Evolutionary conservation across 2,329 filamentous ascomycete species (phyloP), one percentile per base, ranked within the genome.

Genomic region (Penicillium sp.): DNA sequence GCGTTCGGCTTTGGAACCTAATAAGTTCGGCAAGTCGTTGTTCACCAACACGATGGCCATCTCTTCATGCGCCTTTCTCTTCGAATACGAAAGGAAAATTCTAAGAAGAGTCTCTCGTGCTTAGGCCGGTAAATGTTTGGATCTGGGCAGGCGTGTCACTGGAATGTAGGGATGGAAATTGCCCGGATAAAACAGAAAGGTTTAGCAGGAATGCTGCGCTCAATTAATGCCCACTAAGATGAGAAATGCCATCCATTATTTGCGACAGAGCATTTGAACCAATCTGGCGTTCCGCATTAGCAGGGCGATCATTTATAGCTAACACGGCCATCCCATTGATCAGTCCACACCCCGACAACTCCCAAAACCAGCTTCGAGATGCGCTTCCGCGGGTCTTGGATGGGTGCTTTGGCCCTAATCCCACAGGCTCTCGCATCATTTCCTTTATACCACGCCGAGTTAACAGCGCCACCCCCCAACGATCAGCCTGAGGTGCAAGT

Each of bases 401-500:
- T 56, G 12, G 39, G 44, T 12, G n/a, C 42, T 24, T n/a, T 59
- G 23, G 49, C 48, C 3, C 9, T 44, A n/a, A 7, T 56, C 4
- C 55, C 57, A 28, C 31, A 44, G 10, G 49, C 38, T 8, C 31
- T 54, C 1, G 57, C 54, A 15, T 53, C 33, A 1, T 52, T 40
- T 49, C 49, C 54, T 12, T 12, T 31, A 2, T 46, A 35, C 9
- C 24, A 40, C 15, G 12, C 38, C 2, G 31, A 44, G 8, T 12
- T 38, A 4, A 44, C 18, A 29, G 40, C 20, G 3, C 32, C 43
- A 0, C 52, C 48, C 32, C 24, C 12, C 32, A 59, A 60, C 23
- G 38, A 52, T n/a, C 13, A 53, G 44, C 55, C 56, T 1, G 38
- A 52, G 3, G 56, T 59, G 6, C 39, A 53, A 31, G 48, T 59